Conservation (phyloP, 768 basidiomycete species). For the Mycena pura region DNA sequence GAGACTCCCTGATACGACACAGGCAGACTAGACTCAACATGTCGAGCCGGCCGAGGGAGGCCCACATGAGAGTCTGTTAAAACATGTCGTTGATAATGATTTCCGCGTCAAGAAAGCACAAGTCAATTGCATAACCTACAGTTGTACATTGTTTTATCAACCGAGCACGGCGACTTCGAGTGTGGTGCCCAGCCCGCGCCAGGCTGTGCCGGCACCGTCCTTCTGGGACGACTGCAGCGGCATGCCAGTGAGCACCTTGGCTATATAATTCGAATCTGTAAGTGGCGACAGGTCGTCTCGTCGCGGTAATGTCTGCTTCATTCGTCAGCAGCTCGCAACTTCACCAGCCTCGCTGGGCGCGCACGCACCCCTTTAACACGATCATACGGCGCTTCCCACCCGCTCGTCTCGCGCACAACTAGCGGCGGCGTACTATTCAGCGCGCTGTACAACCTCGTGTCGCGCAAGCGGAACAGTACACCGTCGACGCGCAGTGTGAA, state of each 20-base stretch:
- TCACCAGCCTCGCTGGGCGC: neutral
- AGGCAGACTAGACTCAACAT: too few relatives aligned
- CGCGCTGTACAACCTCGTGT: conserved; percentile 90
- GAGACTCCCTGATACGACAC: too few relatives aligned
- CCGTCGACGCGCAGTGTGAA: conserved; percentile 95
- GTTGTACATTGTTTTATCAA: too few relatives aligned
- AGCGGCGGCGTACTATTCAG: conserved; percentile 66
- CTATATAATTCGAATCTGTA: conserved; percentile 86
- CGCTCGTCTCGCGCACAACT: conserved; percentile 81
- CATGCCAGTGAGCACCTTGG: conserved; percentile 70
- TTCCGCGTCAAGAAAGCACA: too few relatives aligned
- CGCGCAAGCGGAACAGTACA: conserved; percentile 89
- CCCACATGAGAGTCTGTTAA: too few relatives aligned
- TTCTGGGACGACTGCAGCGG: conserved; percentile 62
- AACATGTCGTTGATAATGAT: too few relatives aligned
- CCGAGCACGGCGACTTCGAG: conserved; percentile 58
- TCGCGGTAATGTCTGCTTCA: conserved; percentile 65
- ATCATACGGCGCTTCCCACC: conserved; percentile 92
- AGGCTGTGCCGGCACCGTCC: conserved; percentile 76
- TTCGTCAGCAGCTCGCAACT: neutral
- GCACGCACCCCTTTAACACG: conserved; percentile 73
- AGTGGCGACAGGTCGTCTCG: conserved; percentile 87
- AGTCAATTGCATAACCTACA: too few relatives aligned
- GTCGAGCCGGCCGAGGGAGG: too few relatives aligned
- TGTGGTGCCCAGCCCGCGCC: conserved; percentile 80